Base-by-base conservation (phyloP, 306 rosid species). In the Casuarina cunninghamiana region DNA sequence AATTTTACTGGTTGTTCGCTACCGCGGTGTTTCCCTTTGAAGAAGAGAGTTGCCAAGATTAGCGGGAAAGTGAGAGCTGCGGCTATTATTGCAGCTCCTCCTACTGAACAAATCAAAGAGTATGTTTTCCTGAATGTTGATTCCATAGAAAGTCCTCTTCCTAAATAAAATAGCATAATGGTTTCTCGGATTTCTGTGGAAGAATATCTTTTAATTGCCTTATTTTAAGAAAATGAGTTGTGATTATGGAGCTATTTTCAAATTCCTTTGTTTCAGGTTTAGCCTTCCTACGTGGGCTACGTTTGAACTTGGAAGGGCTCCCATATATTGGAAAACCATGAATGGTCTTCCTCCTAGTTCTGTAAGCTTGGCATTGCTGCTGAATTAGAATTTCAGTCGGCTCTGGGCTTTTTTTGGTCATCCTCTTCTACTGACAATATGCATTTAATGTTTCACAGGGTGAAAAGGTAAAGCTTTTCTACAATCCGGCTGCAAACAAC, bases 251-350 rank as follows among this genome's bases (percentile, higher is more conserved):
- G 41, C 16, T n/a, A 43, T 71, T n/a, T 79, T 76, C 6, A 49
- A 77, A 57, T 63, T 19, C 26, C 42, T 17, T 39, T 26, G 71
- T 82, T 72, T 15, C 49, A 94, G 98, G 83, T 86, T 79, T 79
- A 79, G 81, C 55, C 97, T 94, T 81, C 97, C 98, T 9, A 84
- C 97, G 42, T 92, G 98, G 98, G 91, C 98, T 53, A 68, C 77
- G 84, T 94, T 92, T 85, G 98, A 94, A 82, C 86, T 94, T 71
- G 98, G 98, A 16, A 89, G 46, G 82, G 82, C 95, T 1, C 84
- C 97, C 55, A 89, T 94, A 8, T 92, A 84, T 67, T 94, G 97
- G 98, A 94, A 94, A 87, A 94, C 98, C 58, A 88, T 86, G 88
- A 92, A 90, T 68, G 98, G 98, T 67, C 91, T 89, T 74, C 97